Evolutionary conservation across 208 protist genomes (phyloP), one percentile per base, ranked within the genome.

Genomic region (Trypanosoma lewisi): DNA sequence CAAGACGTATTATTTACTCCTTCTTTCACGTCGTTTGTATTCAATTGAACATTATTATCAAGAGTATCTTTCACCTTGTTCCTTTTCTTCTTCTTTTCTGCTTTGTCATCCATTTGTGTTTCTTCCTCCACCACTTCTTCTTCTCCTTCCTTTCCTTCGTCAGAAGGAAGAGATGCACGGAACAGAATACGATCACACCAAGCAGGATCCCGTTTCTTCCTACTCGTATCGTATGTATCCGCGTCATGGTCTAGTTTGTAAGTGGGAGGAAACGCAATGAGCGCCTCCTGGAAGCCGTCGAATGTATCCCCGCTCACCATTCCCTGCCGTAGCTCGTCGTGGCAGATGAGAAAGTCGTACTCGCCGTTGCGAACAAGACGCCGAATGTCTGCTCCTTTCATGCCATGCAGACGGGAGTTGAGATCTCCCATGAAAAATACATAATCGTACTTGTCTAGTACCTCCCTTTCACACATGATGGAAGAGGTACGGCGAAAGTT

Each of bases 351-450:
- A 34, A 68, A 58, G 54, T 91, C 75, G 54, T 69, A 80, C 52
- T 79, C 73, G 14, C 66, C 56, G 9, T 50, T 25, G 28, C 47
- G 37, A 19, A 91, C 60, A 3, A 63, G 58, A n/a, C 64, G 54
- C 6, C 65, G 70, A 25, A 87, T 84, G 11, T 77, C 70, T 3
- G 44, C 21, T 5, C 73, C 52, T 2, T 70, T 58, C n/a, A 90
- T 17, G 42, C 65, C 78, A 70, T 94, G 84, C 44, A 96, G 67
- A 19, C 92, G 85, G 39, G 94, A 97, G 83, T 98, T 98, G 25
- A 98, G 70, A 67, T 98, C 95, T 2, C 95, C 95, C 27, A 97
- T 66, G 54, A 91, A 98, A 54, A 98, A 97, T 17, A 96, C 74
- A 67, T 97, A 96, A 70, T 97, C 85, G 66, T 96, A 83, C 34